Base-by-base conservation (phyloP, 192 early-diverging fungal species). In the Backusella tarrabulga region DNA sequence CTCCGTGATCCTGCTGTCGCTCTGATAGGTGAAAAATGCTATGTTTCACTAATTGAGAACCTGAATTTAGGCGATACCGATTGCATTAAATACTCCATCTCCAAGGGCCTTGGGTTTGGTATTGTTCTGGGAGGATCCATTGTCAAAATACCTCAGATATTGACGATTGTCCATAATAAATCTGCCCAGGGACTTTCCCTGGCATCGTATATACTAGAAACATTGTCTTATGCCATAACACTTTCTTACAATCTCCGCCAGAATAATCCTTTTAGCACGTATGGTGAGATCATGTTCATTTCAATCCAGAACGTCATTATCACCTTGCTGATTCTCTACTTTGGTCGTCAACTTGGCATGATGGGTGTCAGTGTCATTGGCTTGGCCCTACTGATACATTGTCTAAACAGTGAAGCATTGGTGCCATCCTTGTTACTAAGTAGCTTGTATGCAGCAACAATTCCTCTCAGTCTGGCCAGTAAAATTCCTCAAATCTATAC, bases 121-220 rank as follows among this genome's bases (percentile, higher is more conserved):
- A 96, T 99, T 71, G 94, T 98, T n/a, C 76, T 92, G 6, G 96
- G 94, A 50, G 94, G 95, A n/a, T 91, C 93, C 40, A 90, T 98
- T 42, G 90, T 98, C 72, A 99, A 99, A 83, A 82, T 99, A 34
- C 98, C 98, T 8, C 97, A 99, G 85, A 97, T 99, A 38, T 80
- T 95, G 80, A 99, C 97, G 75, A 97, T 98, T 67, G 67, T 95
- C 21, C 79, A 81, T 26, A 85, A 91, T 42, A 72, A 83, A 67
- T 94, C 93, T 35, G 92, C 91, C 15, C 85, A 88, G 67, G 97
- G 97, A 2, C 87, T 99, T 67, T 96, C 93, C 11, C 85, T 97
- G 73, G 80, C 87, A 14, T 90, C 92, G 6, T 94, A 95, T 75
- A 76, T 94, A 5, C 84, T 99, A 36, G 98, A 99, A 81, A 92